A percentile compares a stretch with the other conserved stretches of the same genome.
phyloP scores from a whole-genome alignment of 257 asterid genomes.

The Petrea volubilis region DNA sequence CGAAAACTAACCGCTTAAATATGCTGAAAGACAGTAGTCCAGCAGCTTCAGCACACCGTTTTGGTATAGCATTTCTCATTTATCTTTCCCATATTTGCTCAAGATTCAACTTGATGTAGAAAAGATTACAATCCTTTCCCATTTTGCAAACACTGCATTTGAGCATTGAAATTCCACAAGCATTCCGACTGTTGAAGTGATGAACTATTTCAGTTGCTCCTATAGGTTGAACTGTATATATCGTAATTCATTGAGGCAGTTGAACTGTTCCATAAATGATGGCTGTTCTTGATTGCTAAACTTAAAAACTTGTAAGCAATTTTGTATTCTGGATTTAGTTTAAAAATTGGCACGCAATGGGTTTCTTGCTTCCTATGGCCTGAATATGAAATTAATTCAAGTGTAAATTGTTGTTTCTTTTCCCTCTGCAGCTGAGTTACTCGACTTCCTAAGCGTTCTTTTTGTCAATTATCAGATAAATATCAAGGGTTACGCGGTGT shows the following conservation, averaged over 20 bases:
- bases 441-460: slow-evolving; percentile 1
- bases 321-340: too few relatives aligned
- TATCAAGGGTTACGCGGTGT: slow-evolving; percentile 87
- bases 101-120: neutral
- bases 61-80: neutral
- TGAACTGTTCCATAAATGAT: neutral
- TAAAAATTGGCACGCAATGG: too few relatives aligned
- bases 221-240: neutral
- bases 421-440: neutral
- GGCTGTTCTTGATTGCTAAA: neutral
- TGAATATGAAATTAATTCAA: neutral
- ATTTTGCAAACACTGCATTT: slow-evolving; percentile 3
- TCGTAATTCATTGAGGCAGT: neutral
- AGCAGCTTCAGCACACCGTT: neutral
- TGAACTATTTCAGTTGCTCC: slow-evolving; percentile 6
- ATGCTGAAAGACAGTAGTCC: neutral
- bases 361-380: too few relatives aligned
- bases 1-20: neutral
- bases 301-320: neutral
- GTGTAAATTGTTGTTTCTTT: slow-evolving; percentile 7
- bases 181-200: neutral
- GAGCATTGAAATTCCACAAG: neutral
- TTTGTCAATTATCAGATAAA: slow-evolving; percentile 50
- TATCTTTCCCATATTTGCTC: neutral
- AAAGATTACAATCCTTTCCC: neutral